Evolutionary conservation across 1,139 yeast species (phyloP), one percentile per base, ranked within the genome.

Genomic region (Insectozyma bohioensis): DNA sequence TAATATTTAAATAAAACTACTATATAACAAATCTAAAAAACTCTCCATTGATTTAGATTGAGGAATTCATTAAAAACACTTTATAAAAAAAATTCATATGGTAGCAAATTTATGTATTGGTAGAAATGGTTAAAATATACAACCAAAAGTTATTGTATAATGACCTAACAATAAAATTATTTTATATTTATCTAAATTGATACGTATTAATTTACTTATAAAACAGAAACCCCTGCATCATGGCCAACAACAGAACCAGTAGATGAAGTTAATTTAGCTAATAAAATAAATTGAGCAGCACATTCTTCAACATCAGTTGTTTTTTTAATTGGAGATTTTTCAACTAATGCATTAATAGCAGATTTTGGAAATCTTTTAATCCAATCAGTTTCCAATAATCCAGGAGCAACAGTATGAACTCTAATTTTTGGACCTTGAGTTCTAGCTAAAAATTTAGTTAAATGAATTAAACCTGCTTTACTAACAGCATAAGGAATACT

Each of bases 301-400:
- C 56, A 48, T 39, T 63, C 68, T 24, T 54, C 61, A 26, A 62
- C 45, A 20, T 51, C 54, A 5, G 61, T 42, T 10, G 56, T 41
- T 24, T 45, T 36, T 33, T 56, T 51, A 26, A 63, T 45, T 4
- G 67, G 66, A 4, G 60, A 46, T 17, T 30, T 23, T 9, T 42
- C 44, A 30, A 42, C 47, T 10, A 56, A 44, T 11, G 35, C 36
- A 8, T 49, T 48, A 30, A 63, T 46, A 27, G 33, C 38, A 14
- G 55, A 63, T 19, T 48, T 39, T 6, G 63, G 60, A 36, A 63
- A 63, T 35, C 51, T 43, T 34, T 47, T 42, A 5, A 66, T 66
- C 70, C 70, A 63, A 21, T 64, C 70, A 4, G 71, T 64, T 33
- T 58, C 43, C 30, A 64, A 47, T 25, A 64, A 47, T 1, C 71